Percentiles rank a stretch among this genome's conserved stretches.
These are phyloP conservation scores for Lumnitzera racemosa DNA, from an alignment of 345 rosid genomes.

Conservation along the genomic window DNA sequence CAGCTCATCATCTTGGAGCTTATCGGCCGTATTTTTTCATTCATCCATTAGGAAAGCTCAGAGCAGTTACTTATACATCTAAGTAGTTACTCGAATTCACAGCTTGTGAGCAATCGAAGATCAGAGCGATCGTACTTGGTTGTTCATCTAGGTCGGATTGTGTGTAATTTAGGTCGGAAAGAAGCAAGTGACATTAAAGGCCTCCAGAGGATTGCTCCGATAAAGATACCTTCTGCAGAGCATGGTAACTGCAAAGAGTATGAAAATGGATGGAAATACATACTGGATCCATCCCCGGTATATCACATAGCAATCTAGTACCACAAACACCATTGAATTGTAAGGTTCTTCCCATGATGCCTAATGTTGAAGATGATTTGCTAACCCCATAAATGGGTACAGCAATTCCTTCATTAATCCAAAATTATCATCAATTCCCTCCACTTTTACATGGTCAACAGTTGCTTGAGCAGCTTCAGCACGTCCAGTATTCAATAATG, in stretches of 20 bases:
- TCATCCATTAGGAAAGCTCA: too few species aligned
- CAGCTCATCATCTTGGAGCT: too few species aligned
- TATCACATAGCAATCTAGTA: constrained; percentile 31
- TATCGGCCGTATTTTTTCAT: too few species aligned
- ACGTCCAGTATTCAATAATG: constrained; percentile 55
- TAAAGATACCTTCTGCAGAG: constrained; percentile 49
- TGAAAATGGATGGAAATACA: constrained; percentile 44
- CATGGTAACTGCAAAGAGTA: constrained; percentile 50
- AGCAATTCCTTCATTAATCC: constrained; percentile 90
- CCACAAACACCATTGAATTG: constrained; percentile 52
- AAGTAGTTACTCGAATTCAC: too few species aligned
- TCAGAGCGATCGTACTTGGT: too few species aligned
- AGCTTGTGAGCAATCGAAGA: too few species aligned
- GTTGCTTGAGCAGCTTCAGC: constrained; percentile 96
- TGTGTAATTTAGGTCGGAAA: too few species aligned
- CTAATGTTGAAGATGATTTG: constrained; percentile 32
- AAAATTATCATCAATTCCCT: constrained; percentile 83
- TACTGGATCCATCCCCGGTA: constrained; percentile 63
- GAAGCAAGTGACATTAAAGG: constrained; percentile 37
- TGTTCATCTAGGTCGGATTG: too few species aligned
- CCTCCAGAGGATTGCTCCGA: constrained; percentile 45
- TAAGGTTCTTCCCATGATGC: constrained; percentile 71
- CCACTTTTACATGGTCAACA: constrained; percentile 90
- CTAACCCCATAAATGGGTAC: constrained; percentile 51
- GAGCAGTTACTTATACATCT: too few species aligned